These are phyloP conservation scores for Brassica carinata DNA, from an alignment of 345 rosid species.

Conservation along the genomic window DNA sequence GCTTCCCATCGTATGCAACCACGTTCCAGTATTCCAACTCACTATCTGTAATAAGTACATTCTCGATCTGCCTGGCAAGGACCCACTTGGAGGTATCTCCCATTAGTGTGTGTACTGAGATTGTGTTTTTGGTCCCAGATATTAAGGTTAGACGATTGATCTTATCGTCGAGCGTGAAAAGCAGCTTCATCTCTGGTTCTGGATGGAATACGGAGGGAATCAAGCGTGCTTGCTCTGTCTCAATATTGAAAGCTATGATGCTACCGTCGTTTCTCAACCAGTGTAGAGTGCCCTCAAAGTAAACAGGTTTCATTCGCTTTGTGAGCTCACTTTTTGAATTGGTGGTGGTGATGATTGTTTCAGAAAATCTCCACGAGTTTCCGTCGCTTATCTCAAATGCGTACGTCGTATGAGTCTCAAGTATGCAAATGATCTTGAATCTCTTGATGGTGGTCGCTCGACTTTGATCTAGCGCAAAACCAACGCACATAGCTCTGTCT, in stretches of 20 bases:
- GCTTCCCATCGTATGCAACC: not conserved
- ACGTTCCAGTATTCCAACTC: not conserved
- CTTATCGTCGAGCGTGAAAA: not conserved
- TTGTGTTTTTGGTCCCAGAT: not conserved
- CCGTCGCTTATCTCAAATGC: not conserved
- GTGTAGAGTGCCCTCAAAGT: not conserved
- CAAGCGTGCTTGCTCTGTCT: not conserved
- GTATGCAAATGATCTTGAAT: not conserved
- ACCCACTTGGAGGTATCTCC: not conserved
- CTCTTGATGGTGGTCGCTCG: not conserved
- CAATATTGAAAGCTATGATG: not conserved
- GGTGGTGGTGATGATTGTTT: not conserved
- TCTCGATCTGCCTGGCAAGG: not conserved
- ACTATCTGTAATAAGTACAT: not conserved
- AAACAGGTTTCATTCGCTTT: not conserved
- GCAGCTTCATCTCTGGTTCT: not conserved
- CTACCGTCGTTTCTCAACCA: not conserved
- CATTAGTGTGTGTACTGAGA: not conserved
- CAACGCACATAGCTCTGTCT: not conserved
- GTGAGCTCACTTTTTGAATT: not conserved
- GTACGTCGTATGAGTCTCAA: not conserved
- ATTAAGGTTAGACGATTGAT: not conserved
- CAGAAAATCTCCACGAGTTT: not conserved
- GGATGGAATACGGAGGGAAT: not conserved
- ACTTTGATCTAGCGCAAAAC: not conserved